Evolutionary conservation across 2,329 filamentous ascomycete species (phyloP), one percentile per base, ranked within the genome.

Genomic region (Hymenoscyphus albidus): DNA sequence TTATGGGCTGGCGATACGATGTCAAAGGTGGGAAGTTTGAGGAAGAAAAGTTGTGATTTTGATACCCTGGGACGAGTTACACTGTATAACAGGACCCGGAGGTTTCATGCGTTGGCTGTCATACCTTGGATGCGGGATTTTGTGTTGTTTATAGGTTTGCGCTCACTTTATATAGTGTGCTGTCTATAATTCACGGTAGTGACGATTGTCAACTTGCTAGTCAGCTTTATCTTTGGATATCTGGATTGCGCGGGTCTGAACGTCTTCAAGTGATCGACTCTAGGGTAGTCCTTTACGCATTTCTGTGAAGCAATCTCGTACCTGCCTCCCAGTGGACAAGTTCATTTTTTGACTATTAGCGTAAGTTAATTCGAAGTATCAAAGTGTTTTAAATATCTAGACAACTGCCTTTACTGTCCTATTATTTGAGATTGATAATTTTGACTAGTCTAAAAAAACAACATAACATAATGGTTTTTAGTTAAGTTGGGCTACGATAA

Each of bases 1-100:
- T 81, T 71, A 73, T 83, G 73, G 78, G 69, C 0, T 84, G 81
- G 80, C 76, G 81, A 67, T 80, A 83, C 71, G 82, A 81, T 0
- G 66, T 83, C 0, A 77, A 82, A 31, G 75, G 78, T 1, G 79
- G 80, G 16, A 79, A 48, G 32, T 57, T 42, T 22, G 39, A 62
- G 61, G 51, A 62, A 31, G 55, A 58, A 22, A 54, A 35, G 40
- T n/a, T 61, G 31, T 61, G 31, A 61, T 38, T n/a, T 51, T 2
- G 4, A 35, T 51, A 4, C 5, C 6, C 3, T 51, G 44, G 44
- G 44, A 51, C 44, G 22, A 51, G n/a, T 22, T 27, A 27, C 27
- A 27, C 27, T 51, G 44, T 51, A 51, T 18, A 51, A 22, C 44
- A 51, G 44, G 18, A 51, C 22, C 18, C 22, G 44, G 44, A 18